phyloP scores from a whole-genome alignment of 139 green algal genomes.

The Ostreobium quekettii region DNA sequence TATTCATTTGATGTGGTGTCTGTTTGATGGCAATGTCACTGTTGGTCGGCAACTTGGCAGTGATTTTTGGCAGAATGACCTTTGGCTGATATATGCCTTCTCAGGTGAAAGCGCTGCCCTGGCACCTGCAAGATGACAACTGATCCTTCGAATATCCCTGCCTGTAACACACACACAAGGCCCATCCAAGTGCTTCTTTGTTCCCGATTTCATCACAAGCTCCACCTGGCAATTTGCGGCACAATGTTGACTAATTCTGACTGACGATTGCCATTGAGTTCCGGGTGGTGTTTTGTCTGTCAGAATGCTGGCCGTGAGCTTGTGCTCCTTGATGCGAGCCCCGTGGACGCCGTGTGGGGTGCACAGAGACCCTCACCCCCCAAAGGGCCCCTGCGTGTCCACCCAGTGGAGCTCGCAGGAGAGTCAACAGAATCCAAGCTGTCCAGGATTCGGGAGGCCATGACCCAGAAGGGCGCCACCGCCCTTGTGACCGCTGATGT shows the following conservation, averaged over 20 bases:
- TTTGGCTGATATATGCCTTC: no score
- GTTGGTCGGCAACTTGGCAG: no score
- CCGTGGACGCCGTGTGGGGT: constrained; percentile 70
- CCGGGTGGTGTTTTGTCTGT: not conserved
- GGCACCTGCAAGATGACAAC: no score
- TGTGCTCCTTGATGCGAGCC: constrained; percentile 41
- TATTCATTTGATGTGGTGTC: no score
- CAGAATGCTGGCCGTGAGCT: constrained; percentile 2
- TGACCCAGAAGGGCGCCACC: constrained; percentile 29
- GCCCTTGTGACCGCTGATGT: constrained; percentile 50
- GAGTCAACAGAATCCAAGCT: constrained; percentile 53
- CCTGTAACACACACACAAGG: no score
- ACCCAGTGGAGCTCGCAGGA: constrained; percentile 57
- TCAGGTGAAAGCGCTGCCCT: no score
- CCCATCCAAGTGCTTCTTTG: not conserved
- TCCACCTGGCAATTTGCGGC: not conserved
- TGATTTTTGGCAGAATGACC: no score
- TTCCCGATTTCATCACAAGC: constrained; percentile 2
- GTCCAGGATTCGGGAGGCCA: constrained; percentile 25
- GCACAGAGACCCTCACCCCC: constrained; percentile 21
- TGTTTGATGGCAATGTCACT: no score
- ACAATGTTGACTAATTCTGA: not conserved
- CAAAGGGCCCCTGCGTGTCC: constrained; percentile 44
- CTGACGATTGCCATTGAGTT: not conserved
- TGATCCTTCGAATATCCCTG: no score